Percentiles rank a stretch among this genome's conserved stretches.
phyloP scores from a whole-genome alignment of 1,284 basidiomycete species.

The Pseudozyma sp. region DNA sequence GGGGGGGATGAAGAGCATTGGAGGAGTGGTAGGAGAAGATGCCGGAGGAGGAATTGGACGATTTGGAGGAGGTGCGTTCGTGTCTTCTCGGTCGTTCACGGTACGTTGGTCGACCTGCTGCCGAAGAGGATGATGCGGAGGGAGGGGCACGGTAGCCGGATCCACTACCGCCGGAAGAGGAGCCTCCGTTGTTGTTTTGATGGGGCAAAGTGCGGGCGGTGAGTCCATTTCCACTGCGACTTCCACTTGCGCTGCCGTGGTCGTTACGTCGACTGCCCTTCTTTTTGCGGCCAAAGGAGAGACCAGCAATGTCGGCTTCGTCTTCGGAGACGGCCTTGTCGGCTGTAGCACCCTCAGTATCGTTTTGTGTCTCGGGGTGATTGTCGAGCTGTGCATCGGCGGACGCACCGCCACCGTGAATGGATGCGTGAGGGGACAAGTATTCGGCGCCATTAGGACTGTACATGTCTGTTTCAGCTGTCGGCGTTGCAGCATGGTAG shows the following conservation, averaged over 20 bases:
- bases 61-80: conserved; percentile 41
- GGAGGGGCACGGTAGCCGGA: conserved; percentile 8
- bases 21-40: conserved; percentile 23
- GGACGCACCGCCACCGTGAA: background rate
- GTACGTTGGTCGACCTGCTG: conserved; percentile 23
- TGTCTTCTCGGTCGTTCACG: conserved; percentile 55
- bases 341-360: conserved; percentile 3
- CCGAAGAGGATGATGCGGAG: conserved; percentile 14
- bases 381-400: background rate
- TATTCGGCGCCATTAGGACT: background rate
- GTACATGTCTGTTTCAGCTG: conserved; percentile 12
- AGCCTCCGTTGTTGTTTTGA: conserved; percentile 13
- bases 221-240: conserved; percentile 28
- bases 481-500: conserved; percentile 41
- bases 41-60: conserved; percentile 41
- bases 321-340: conserved; percentile 49
- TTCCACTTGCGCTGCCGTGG: conserved; percentile 22
- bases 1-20: conserved; percentile 13
- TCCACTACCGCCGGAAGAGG: conserved; percentile 35
- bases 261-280: conserved; percentile 16
- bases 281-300: conserved; percentile 50
- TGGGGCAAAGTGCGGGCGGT: conserved; percentile 4
- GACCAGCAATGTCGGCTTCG: conserved; percentile 61
- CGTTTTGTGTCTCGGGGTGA: background rate
- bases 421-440: background rate